These are phyloP conservation scores for Dioszegia crocea DNA, from an alignment of 768 basidiomycete genomes.

Conservation along the genomic window DNA sequence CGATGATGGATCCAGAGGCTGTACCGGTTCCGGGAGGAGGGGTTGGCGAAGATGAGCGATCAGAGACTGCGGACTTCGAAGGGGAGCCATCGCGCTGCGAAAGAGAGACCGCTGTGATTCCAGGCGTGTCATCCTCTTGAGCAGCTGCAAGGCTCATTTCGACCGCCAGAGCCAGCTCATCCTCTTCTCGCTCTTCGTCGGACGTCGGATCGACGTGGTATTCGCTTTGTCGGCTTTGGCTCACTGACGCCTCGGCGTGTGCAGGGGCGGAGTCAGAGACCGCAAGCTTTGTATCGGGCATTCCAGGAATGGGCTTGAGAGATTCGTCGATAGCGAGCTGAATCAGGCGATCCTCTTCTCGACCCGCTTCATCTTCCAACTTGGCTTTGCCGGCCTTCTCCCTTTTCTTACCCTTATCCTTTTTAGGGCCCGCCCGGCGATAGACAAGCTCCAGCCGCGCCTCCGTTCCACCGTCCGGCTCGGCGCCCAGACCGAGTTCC, in stretches of 20 bases:
- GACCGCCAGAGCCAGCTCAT: constrained; percentile 38
- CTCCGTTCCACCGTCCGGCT: constrained; percentile 28
- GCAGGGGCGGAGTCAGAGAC: not conserved
- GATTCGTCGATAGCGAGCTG: constrained; percentile 31
- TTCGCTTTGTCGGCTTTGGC: constrained; percentile 14
- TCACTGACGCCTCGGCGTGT: not conserved
- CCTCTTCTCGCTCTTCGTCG: constrained; percentile 32
- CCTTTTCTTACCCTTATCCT: not conserved
- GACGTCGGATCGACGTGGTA: constrained; percentile 11
- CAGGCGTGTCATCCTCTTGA: not conserved
- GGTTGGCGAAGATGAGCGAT: constrained; percentile 7
- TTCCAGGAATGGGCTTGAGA: constrained; percentile 10
- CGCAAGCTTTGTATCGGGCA: not conserved
- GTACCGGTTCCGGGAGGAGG: constrained; percentile 4
- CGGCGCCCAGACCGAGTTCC: constrained; percentile 37
- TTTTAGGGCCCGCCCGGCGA: constrained; percentile 28
- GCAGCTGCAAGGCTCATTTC: constrained; percentile 20
- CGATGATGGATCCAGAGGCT: constrained; percentile 57
- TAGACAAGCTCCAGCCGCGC: constrained; percentile 45
- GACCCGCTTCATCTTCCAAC: constrained; percentile 2
- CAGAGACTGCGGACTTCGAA: no score
- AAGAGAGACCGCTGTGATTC: not conserved
- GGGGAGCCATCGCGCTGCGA: not conserved
- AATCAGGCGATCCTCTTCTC: constrained; percentile 26
- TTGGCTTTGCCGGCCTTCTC: not conserved